Evolutionary conservation across 2,329 filamentous ascomycete species (phyloP), one percentile per base, ranked within the genome.

Genomic region (Hymenoscyphus linearis): DNA sequence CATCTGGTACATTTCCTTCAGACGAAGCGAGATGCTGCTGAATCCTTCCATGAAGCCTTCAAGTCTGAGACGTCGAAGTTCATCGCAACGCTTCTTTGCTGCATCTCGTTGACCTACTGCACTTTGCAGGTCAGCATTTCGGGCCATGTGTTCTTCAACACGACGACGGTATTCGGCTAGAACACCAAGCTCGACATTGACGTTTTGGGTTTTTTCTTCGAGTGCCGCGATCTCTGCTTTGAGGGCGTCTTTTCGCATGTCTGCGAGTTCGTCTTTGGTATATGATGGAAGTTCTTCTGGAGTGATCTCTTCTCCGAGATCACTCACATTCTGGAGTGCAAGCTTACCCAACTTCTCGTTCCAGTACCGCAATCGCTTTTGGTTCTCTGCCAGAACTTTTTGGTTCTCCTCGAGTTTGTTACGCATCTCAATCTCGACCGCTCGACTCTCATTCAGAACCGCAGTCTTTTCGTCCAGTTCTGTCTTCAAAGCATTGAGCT

Each of bases 1-100:
- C 93, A 99, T 97, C 74, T 99, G 95, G 78, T 99, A 99, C 95
- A 99, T 99, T 73, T 99, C 95, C 79, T 99, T 99, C 53, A 99
- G 82, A 0, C 93, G 89, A 26, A 97, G 81, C 1, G 93, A 98
- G 75, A 99, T 99, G 65, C 86, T 89, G 71, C 88, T 89, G 79
- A 99, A 98, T 44, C 96, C 95, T 73, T 96, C 91, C 93, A 98
- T 98, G 82, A 99, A 99, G 37, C 95, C 93, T 69, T 97, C 93
- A 7, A 98, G 81, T 34, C 95, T 90, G 56, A 96, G 81, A 14
- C 91, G 89, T 13, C 95, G 90, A 58, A 99, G 85, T 67, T 97
- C 92, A 71, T 98, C 93, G 69, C 93, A 92, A 9, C 92, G 89
- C 73, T 91, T 90, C 82, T 98, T 99, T 67, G 91, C 92, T 1